These are phyloP conservation scores for Penicillium occitanis DNA, from an alignment of 2,329 filamentous ascomycete species.

Conservation along the genomic window DNA sequence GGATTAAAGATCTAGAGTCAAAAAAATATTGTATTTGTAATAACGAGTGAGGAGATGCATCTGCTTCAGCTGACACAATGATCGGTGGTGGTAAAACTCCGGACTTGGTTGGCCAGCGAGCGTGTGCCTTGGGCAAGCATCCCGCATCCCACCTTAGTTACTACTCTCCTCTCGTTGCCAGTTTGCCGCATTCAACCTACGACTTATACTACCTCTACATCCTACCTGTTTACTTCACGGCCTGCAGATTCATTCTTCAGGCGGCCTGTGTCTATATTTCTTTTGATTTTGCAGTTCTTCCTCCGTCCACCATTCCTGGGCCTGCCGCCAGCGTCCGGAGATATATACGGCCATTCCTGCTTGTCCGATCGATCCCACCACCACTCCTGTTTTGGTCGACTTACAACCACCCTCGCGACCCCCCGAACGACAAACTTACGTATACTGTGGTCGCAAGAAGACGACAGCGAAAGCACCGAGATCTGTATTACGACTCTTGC, in stretches of 20 bases:
- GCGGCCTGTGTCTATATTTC: neutral
- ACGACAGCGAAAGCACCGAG: neutral
- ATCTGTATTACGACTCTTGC: neutral
- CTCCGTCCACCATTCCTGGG: neutral
- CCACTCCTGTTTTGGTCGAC: neutral
- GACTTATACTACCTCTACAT: neutral
- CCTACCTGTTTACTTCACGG: neutral
- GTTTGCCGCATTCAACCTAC: neutral
- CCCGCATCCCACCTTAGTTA: conserved; percentile 22
- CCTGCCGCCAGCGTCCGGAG: neutral
- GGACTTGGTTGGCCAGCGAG: conserved; percentile 18
- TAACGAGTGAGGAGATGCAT: neutral
- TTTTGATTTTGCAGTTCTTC: neutral
- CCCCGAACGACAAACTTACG: neutral
- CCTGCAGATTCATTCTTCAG: neutral
- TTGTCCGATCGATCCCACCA: neutral
- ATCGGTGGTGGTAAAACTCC: conserved; percentile 6
- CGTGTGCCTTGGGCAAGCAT: conserved; percentile 20
- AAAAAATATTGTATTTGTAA: neutral
- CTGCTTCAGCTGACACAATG: conserved; percentile 16
- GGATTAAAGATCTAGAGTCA: neutral
- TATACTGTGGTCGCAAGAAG: neutral
- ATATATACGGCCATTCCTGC: conserved; percentile 1
- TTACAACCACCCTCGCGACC: neutral
- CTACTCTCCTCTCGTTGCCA: neutral